Conservation (phyloP, 495 filamentous ascomycete species). For the Daldinia concentrica region DNA sequence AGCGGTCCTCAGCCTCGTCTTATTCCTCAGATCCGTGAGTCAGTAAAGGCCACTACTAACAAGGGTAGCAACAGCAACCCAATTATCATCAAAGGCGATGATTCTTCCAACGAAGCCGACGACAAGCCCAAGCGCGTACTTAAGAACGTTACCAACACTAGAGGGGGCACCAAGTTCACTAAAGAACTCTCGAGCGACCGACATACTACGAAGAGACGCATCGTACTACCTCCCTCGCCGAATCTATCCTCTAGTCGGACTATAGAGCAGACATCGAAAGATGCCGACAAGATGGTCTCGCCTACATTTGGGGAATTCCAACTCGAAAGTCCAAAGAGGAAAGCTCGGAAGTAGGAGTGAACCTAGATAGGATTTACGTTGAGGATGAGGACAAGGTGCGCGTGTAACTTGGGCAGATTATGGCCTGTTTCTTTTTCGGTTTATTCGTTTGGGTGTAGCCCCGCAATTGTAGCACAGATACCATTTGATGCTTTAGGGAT, state of each 20-base stretch:
- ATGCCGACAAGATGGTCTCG: neutral
- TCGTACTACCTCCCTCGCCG: neutral
- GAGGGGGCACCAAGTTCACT: neutral
- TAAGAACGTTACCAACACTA: neutral
- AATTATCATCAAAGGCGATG: neutral
- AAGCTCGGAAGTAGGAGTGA: neutral
- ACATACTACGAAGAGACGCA: slow-evolving; percentile 5
- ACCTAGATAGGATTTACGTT: neutral
- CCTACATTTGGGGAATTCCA: neutral
- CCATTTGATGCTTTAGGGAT: neutral
- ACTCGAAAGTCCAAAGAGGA: neutral
- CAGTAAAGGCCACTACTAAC: neutral
- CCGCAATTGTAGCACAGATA: neutral
- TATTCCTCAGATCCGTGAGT: neutral
- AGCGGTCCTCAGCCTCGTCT: neutral
- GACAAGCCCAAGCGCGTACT: neutral
- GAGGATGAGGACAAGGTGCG: neutral
- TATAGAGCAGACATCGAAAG: neutral
- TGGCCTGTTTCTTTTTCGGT: neutral
- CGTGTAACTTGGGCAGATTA: neutral
- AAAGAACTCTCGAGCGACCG: neutral
- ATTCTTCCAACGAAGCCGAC: neutral
- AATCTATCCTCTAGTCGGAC: neutral
- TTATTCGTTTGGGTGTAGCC: neutral
- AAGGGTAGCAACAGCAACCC: neutral